Evolutionary conservation across 2,329 filamentous ascomycete species (phyloP).

Genomic region (Pyrenophora tritici-repentis): DNA sequence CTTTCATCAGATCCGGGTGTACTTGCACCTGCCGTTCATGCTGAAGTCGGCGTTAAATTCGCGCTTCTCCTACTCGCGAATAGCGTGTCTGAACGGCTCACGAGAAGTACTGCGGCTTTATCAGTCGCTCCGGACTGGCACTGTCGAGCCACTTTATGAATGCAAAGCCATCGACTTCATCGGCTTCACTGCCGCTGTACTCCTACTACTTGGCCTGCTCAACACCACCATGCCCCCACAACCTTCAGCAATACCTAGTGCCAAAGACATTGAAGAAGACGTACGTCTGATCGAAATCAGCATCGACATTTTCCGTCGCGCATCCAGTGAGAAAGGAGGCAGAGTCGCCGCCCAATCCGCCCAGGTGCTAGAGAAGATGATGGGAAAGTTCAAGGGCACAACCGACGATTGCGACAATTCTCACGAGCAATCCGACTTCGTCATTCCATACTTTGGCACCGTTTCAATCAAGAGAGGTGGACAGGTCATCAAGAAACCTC

Average conservation of each 20-base stretch:
- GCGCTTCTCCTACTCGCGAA: constrained; percentile 47
- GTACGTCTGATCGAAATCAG: constrained; percentile 47
- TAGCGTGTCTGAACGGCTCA: constrained; percentile 49
- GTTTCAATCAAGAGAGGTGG: constrained; percentile 45
- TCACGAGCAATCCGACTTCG: constrained; percentile 32
- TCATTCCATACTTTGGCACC: constrained; percentile 52
- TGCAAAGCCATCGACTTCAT: constrained; percentile 56
- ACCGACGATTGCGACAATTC: constrained; percentile 10
- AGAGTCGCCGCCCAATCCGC: constrained; percentile 49
- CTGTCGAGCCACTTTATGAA: constrained; percentile 49
- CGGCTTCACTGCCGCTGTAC: constrained; percentile 52
- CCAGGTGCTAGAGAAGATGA: constrained; percentile 47
- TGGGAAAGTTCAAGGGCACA: constrained; percentile 33
- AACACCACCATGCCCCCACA: constrained; percentile 35
- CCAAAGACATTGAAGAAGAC: constrained; percentile 43
- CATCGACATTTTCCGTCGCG: constrained; percentile 50
- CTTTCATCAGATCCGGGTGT: constrained; percentile 53
- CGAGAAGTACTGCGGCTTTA: constrained; percentile 50
- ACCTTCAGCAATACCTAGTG: constrained; percentile 5
- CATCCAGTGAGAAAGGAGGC: constrained; percentile 48
- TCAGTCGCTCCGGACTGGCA: constrained; percentile 44
- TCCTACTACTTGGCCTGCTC: constrained; percentile 51
- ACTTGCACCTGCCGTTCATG: constrained; percentile 55
- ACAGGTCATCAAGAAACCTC: constrained; percentile 13
- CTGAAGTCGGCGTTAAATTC: constrained; percentile 45